Evolutionary conservation across 305 asterid species (phyloP).

Genomic region (Rubia balearica): DNA sequence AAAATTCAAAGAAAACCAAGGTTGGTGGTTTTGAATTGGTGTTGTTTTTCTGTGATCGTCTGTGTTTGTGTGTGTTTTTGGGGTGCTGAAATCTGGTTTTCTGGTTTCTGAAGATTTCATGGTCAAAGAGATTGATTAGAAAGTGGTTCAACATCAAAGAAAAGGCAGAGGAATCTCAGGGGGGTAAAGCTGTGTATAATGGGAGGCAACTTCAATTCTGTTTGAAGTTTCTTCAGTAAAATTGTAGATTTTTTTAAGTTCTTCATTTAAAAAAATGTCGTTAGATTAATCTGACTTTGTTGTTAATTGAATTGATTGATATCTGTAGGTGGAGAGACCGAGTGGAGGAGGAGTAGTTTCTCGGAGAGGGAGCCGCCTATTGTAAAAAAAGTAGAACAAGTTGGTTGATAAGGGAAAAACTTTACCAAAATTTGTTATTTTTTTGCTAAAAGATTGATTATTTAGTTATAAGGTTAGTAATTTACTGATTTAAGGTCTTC

Average conservation of each 20-base stretch:
- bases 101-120: slow-evolving; percentile 62
- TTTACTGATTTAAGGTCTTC: neutral
- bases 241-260: no score
- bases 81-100: slow-evolving; percentile 35
- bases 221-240: no score
- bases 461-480: neutral
- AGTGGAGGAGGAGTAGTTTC: slow-evolving; percentile 79
- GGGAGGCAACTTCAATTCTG: slow-evolving; percentile 35
- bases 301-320: slow-evolving; percentile 18
- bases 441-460: neutral
- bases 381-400: slow-evolving; percentile 77
- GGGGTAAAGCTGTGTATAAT: slow-evolving; percentile 60
- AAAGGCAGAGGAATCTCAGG: slow-evolving; percentile 56
- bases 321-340: slow-evolving; percentile 55
- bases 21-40: slow-evolving; percentile 22
- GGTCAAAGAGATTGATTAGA: slow-evolving; percentile 81
- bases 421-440: slow-evolving; percentile 2
- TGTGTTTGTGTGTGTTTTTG: slow-evolving; percentile 11
- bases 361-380: slow-evolving; percentile 73
- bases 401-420: slow-evolving; percentile 21
- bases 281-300: neutral
- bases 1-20: slow-evolving; percentile 77
- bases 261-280: no score
- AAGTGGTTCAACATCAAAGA: slow-evolving; percentile 85
- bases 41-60: neutral